Evolutionary conservation across 2,329 filamentous ascomycete species (phyloP).

Genomic region (Lecanosticta acicola): DNA sequence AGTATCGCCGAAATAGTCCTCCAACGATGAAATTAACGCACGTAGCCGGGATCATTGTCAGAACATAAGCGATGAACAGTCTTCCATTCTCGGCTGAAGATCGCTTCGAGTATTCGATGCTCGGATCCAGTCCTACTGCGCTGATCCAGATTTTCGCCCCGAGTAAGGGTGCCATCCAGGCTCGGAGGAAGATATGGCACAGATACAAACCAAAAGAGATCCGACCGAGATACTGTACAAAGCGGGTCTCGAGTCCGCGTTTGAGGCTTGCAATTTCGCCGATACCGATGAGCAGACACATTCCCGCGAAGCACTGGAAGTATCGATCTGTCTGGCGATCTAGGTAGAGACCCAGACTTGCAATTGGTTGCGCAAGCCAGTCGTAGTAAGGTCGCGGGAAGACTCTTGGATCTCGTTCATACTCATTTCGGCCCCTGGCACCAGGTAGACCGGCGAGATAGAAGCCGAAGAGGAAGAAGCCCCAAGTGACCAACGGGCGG

Average conservation of each 20-base stretch:
- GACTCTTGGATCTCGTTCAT: constrained; percentile 1
- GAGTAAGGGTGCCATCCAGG: constrained; percentile 2
- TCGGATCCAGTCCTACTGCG: constrained; percentile 5
- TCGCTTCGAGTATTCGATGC: constrained; percentile 2
- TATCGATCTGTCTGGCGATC: constrained; percentile 12
- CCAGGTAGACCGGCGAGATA: constrained; percentile 9
- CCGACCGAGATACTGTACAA: constrained; percentile 54
- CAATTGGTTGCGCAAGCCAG: constrained; percentile 8
- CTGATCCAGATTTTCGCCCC: neutral
- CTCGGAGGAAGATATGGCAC: constrained; percentile 39
- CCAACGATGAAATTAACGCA: constrained; percentile 13
- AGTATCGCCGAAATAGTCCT: constrained; percentile 11
- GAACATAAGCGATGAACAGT: constrained; percentile 8
- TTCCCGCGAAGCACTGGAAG: constrained; percentile 9
- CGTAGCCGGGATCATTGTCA: constrained; percentile 11
- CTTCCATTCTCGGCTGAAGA: neutral
- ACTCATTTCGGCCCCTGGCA: constrained; percentile 1
- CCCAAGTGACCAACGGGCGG: constrained; percentile 1
- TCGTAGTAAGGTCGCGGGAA: constrained; percentile 8
- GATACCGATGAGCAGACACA: constrained; percentile 7
- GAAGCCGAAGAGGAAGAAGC: constrained; percentile 12
- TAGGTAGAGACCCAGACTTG: constrained; percentile 5
- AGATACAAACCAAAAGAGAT: constrained; percentile 45
- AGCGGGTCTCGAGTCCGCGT: constrained; percentile 44
- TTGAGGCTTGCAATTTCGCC: constrained; percentile 33